These are phyloP conservation scores for Lactarius tabidus DNA, from an alignment of 768 basidiomycete species.

Conservation along the genomic window DNA sequence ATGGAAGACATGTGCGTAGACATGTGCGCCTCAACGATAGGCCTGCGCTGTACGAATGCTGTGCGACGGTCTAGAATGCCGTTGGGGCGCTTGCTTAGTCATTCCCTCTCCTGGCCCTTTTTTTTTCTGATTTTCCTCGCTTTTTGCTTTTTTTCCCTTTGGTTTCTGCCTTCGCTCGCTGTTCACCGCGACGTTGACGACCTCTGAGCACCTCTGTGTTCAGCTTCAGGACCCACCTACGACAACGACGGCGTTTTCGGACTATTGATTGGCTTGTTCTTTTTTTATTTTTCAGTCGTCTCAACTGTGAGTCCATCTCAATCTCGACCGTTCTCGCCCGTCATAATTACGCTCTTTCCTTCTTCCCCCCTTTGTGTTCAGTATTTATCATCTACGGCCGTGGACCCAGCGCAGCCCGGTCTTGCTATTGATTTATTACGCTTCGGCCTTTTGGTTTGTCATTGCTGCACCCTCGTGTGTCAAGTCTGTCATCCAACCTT, in stretches of 20 bases:
- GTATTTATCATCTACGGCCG: neutral
- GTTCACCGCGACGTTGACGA: conserved; percentile 16
- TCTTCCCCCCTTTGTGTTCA: neutral
- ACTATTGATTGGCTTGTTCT: neutral
- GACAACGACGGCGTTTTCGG: conserved; percentile 5
- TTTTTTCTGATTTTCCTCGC: neutral
- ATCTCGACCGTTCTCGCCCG: neutral
- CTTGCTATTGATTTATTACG: neutral
- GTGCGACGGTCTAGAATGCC: neutral
- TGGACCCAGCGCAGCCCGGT: neutral
- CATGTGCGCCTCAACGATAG: neutral
- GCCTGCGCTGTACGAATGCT: neutral
- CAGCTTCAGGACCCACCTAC: conserved; percentile 6
- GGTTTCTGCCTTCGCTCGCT: neutral
- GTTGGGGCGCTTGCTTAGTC: neutral
- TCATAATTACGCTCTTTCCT: neutral
- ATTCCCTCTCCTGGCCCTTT: neutral
- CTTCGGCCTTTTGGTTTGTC: neutral
- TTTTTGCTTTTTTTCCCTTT: neutral
- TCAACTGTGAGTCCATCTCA: conserved; percentile 8
- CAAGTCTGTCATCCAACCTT: conserved; percentile 4
- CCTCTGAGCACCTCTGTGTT: neutral
- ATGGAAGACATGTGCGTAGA: neutral
- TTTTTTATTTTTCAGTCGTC: neutral
- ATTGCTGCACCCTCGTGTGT: neutral